Conservation (phyloP, 2,329 filamentous ascomycete species). For the Passalora sequoiae region DNA sequence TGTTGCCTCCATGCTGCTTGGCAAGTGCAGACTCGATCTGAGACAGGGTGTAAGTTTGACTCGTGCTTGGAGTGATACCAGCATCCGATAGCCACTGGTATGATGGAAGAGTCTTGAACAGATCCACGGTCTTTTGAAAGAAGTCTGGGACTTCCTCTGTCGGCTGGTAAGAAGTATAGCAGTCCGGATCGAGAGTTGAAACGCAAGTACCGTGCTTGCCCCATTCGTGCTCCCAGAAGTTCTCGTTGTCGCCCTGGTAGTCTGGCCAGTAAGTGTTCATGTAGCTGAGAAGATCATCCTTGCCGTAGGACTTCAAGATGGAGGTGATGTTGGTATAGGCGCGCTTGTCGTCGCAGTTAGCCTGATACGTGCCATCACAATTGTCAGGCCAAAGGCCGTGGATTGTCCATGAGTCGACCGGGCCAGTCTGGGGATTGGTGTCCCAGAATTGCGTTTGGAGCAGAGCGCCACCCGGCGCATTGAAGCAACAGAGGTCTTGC, state of each 20-base stretch:
- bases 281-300: slow-evolving; percentile 55
- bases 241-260: slow-evolving; percentile 57
- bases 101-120: slow-evolving; percentile 63
- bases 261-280: slow-evolving; percentile 72
- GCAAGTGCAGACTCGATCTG: slow-evolving; percentile 57
- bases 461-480: slow-evolving; percentile 64
- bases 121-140: slow-evolving; percentile 59
- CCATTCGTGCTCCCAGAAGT: slow-evolving; percentile 53
- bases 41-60: slow-evolving; percentile 54
- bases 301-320: slow-evolving; percentile 54
- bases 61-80: slow-evolving; percentile 53
- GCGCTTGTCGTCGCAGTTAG: slow-evolving; percentile 58
- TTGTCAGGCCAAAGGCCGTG: slow-evolving; percentile 57
- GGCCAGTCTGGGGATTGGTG: slow-evolving; percentile 58
- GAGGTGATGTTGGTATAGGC: slow-evolving; percentile 61
- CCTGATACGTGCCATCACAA: slow-evolving; percentile 65
- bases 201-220: slow-evolving; percentile 70
- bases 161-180: slow-evolving; percentile 55
- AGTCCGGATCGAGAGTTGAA: slow-evolving; percentile 59
- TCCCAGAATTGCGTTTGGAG: slow-evolving; percentile 78
- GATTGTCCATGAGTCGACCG: slow-evolving; percentile 66
- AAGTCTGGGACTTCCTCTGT: slow-evolving; percentile 64
- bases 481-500: slow-evolving; percentile 69
- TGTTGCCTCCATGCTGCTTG: slow-evolving; percentile 48
- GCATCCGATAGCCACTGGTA: slow-evolving; percentile 59